Base-by-base conservation (phyloP, 768 basidiomycete genomes). In the Naganishia friedmannii region DNA sequence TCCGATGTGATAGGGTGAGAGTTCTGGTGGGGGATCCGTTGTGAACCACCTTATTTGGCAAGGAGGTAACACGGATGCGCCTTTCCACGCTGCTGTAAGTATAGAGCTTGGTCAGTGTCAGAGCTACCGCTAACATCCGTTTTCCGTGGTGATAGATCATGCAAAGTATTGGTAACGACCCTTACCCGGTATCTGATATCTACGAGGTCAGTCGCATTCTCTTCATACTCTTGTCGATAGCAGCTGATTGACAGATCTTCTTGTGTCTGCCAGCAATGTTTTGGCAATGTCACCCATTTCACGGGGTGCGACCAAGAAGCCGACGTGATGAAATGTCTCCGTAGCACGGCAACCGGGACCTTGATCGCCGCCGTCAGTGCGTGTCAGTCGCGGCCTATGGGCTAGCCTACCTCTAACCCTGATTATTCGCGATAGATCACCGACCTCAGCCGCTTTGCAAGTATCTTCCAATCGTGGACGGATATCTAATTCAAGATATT, bases 21-120 rank as follows among this genome's bases (percentile, higher is more conserved):
- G 82, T 51, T 83, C 84, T 1, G 84, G 85, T 0, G 84, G 83
- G 0, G 83, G 84, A 0, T 83, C 82, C 39, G 81, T 85, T 8
- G 76, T 83, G 15, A 84, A 85, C 81, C 85, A 85, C 60, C 73
- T 83, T 4, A 80, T 82, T 12, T 84, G 84, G 6, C 83, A 83
- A 68, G 84, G 82, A 74, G 84, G 84, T 78, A 73, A 45, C 37
- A 39, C 32, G n/a, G 37, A 65, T 3, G 37, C 68, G 42, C 67
- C 72, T 19, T 67, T 71, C 70, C 53, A 71, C 26, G 68, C 70
- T 6, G 65, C 71, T 17, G 73, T 74, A 26, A 42, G 72, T 73
- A 19, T 19, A 13, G 31, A n/a, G 9, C 19, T 31, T 17, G 19
- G 5, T 3, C 6, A 9, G 4, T 31, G 10, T 32, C 19, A 13